Base-by-base conservation (phyloP, 2,329 filamentous ascomycete species). In the Talaromyces verruculosus region DNA sequence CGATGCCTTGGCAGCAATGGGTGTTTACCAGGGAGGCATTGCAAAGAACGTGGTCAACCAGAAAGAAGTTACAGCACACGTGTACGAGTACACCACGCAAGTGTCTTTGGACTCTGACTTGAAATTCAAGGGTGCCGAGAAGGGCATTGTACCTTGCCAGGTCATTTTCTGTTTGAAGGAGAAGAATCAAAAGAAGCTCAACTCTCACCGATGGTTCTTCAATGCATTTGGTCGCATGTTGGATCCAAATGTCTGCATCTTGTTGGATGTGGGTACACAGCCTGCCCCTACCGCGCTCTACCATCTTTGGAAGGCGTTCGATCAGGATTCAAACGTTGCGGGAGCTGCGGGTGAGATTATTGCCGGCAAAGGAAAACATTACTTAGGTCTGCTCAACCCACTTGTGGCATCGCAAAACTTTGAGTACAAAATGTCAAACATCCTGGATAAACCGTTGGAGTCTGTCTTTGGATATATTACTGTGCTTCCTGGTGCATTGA, bases 391-490 rank as follows among this genome's bases (percentile, higher is more conserved):
- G 17, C 82, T 99, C 55, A 99, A 99, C 73, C 95, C 95, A 0
- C 84, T 99, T 5, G 94, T 99, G 17, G 95, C 95, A 0, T 96
- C 93, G 55, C 95, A 99, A 74, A 99, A 99, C 77, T 99, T 99
- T 71, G 95, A 99, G 82, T 99, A 99, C 84, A 99, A 99, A 80
- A 97, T 99, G 92, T 97, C 93, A 47, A 99, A 99, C 73, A 99
- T 99, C 73, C 84, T 99, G 30, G 95, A 99, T 77, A 99, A 99
- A 78, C 95, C 95, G 0, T 83, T 99, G 1, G 95, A 99, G 77
- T 97, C 92, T 0, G 94, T 97, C 0, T 99, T 99, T 77, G 95
- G 95, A 1, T 99, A 98, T 76, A 99, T 99, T 71, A 98, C 94
- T 5, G 95, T 99, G 71, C 82, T 99, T 69, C 96, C 95, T 0